Base-by-base conservation (phyloP, 129 eudicot species). In the Flaveria bidentis region DNA sequence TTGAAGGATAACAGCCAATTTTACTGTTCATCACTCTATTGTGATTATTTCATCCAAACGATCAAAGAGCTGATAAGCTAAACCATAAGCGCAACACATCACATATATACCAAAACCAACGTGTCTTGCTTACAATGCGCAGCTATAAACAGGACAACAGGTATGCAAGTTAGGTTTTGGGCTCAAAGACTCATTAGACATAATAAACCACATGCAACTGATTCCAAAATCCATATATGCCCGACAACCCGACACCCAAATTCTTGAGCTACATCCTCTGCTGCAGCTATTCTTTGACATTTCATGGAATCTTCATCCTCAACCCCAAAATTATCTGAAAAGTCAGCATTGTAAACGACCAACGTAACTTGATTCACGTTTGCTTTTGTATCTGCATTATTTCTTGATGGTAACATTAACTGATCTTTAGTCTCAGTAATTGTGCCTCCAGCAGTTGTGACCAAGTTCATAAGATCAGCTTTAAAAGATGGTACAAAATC, bases 171-270 rank as follows among this genome's bases (percentile, higher is more conserved):
- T 53, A 15, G 5, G 13, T 15, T 36, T 5, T 10, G 12, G 23
- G 16, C 58, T 18, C 26, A 42, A 16, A 42, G 20, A 30, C 50
- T 41, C 16, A 20, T 41, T 2, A 25, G 25, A n/a, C 15, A 58
- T 47, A 28, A 22, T 63, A 84, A 71, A 33, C 64, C 64, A 26
- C 89, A 79, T 60, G 97, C 92, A 73, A 91, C 69, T 18, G 97
- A 86, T 69, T 88, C 90, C 87, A 91, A 78, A 72, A 91, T 79
- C 97, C 97, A 91, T 9, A 85, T 87, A 69, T 88, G 95, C 16
- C 80, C 80, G 57, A 87, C 75, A 16, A 82, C 83, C 41, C 30
- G 80, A 26, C 84, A 79, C 60, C 83, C 67, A 2, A 16, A 77
- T 75, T 65, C 74, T 30, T 72, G 82, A 67, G 86, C 95, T 36